These are phyloP conservation scores for Fomitiporia mediterranea DNA, from an alignment of 1,284 basidiomycete species.

Conservation along the genomic window DNA sequence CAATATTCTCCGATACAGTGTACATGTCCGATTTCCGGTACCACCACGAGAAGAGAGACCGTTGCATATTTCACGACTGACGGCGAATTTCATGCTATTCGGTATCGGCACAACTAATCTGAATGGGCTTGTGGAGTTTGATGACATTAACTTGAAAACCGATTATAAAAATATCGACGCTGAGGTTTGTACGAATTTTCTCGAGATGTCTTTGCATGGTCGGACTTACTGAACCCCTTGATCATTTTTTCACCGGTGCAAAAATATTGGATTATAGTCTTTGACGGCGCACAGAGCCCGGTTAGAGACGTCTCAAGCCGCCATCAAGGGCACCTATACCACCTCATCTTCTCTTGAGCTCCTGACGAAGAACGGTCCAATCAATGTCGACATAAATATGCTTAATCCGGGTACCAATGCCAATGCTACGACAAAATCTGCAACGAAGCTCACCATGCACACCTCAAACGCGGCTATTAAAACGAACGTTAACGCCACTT, in stretches of 20 bases:
- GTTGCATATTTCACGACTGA: constrained; percentile 34
- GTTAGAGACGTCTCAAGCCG: constrained; percentile 17
- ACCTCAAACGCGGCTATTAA: constrained; percentile 18
- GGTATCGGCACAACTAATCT: constrained; percentile 29
- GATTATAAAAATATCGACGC: constrained; percentile 31
- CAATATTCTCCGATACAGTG: constrained; percentile 30
- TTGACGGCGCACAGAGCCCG: constrained; percentile 5
- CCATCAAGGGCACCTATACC: constrained; percentile 20
- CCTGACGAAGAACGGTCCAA: constrained; percentile 18
- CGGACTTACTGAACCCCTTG: neutral
- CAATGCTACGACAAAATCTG: neutral
- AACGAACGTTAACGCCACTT: neutral
- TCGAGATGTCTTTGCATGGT: neutral
- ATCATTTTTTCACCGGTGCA: no score
- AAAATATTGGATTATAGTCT: no score
- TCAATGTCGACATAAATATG: constrained; percentile 17
- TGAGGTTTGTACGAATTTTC: constrained; percentile 25
- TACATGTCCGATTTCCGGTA: constrained; percentile 34
- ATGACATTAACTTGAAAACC: constrained; percentile 28
- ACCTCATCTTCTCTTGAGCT: constrained; percentile 14
- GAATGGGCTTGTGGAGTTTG: constrained; percentile 29
- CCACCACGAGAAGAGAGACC: constrained; percentile 16
- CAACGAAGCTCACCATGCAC: neutral
- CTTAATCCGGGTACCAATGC: no score
- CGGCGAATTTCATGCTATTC: constrained; percentile 37